phyloP scores from a whole-genome alignment of 768 basidiomycete species.

The Trametes sanguinea region DNA sequence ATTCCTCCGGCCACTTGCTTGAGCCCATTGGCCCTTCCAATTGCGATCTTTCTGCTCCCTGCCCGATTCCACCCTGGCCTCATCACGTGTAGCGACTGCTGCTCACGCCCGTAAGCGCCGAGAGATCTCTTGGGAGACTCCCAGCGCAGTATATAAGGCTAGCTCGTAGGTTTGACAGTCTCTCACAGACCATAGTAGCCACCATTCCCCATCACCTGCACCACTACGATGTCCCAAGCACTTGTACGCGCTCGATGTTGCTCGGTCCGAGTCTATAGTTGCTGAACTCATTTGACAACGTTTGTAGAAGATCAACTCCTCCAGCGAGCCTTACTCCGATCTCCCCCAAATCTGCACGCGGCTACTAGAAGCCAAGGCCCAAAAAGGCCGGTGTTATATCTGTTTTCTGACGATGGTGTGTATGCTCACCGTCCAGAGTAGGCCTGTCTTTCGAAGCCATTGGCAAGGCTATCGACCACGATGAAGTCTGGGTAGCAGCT shows the following conservation, averaged over 20 bases:
- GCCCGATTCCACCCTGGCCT: not conserved
- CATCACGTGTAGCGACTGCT: conserved; percentile 14
- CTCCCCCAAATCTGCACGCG: conserved; percentile 50
- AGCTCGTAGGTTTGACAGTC: conserved; percentile 4
- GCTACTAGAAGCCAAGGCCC: conserved; percentile 68
- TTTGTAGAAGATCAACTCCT: conserved; percentile 25
- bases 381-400: conserved; percentile 47
- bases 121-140: not conserved
- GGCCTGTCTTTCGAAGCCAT: conserved; percentile 72
- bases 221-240: conserved; percentile 7
- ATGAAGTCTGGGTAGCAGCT: conserved; percentile 83
- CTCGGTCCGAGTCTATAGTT: too few relatives aligned
- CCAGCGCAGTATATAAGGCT: conserved; percentile 12
- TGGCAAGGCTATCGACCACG: conserved; percentile 62
- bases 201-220: not conserved
- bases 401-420: not conserved
- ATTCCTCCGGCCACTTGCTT: not conserved
- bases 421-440: conserved; percentile 27
- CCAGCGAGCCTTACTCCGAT: conserved; percentile 26
- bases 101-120: conserved; percentile 7
- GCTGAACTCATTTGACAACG: not conserved
- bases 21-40: not conserved
- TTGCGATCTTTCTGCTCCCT: conserved; percentile 2
- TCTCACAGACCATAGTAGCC: conserved; percentile 12
- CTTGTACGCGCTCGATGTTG: conserved; percentile 4